Evolutionary conservation across 768 basidiomycete genomes (phyloP).

Genomic region (Candolleomyces aberdarensis): DNA sequence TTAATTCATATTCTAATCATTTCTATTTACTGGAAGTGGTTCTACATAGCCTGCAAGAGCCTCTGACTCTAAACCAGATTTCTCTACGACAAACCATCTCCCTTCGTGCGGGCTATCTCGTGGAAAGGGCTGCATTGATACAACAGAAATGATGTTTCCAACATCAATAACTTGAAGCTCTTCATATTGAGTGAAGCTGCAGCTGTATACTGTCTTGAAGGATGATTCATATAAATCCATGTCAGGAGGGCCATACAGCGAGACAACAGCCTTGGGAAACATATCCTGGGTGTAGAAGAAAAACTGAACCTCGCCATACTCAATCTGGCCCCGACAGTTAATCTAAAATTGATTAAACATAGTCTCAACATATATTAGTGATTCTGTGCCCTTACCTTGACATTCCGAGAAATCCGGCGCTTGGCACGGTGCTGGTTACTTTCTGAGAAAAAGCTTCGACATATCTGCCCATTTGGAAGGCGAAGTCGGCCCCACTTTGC

Average conservation of each 20-base stretch:
- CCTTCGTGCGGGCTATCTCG: not conserved
- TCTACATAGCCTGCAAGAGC: not conserved
- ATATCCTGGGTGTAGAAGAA: not conserved
- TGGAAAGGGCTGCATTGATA: not conserved
- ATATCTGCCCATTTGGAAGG: slow-evolving; percentile 28
- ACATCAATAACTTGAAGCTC: not conserved
- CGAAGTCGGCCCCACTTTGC: slow-evolving; percentile 24
- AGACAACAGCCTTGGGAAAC: not conserved
- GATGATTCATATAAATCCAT: not conserved
- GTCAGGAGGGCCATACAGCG: not conserved
- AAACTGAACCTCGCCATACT: not conserved
- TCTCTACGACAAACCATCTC: not conserved
- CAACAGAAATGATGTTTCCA: not conserved
- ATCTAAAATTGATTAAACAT: not conserved
- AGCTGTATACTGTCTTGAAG: not conserved
- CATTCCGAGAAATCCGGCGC: not conserved
- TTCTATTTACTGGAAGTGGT: not conserved
- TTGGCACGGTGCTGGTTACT: not conserved
- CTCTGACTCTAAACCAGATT: not conserved
- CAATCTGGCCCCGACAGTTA: not conserved
- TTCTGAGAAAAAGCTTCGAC: slow-evolving; percentile 16
- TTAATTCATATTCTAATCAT: not conserved
- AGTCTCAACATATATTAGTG: not conserved
- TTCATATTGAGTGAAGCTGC: not conserved
- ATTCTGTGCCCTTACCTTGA: not conserved